These are phyloP conservation scores for Phialemonium atrogriseum DNA, from an alignment of 2,329 filamentous ascomycete species.

Conservation along the genomic window DNA sequence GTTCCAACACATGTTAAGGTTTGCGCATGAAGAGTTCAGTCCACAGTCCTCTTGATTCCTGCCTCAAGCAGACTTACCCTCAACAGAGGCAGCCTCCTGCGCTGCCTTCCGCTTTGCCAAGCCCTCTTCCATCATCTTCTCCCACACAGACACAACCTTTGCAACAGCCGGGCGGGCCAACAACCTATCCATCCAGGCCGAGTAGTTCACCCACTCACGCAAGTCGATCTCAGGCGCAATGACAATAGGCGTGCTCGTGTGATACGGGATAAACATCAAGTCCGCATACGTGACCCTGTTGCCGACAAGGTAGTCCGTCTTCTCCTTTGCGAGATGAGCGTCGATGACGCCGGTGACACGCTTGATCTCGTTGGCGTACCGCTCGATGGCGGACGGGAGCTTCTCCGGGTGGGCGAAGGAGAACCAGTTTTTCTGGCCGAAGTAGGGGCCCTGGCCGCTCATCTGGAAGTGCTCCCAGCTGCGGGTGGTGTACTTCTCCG, in stretches of 20 bases:
- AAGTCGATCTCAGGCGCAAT: neutral
- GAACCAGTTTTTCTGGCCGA: constrained; percentile 32
- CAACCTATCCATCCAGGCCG: too few relatives aligned
- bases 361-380: constrained; percentile 14
- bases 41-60: too few relatives aligned
- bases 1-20: too few relatives aligned
- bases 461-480: constrained; percentile 35
- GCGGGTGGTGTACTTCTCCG: constrained; percentile 11
- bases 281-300: constrained; percentile 14
- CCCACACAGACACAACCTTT: too few relatives aligned
- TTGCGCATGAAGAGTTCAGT: too few relatives aligned
- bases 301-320: constrained; percentile 11
- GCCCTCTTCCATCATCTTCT: too few relatives aligned
- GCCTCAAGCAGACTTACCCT: too few relatives aligned
- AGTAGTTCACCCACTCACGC: too few relatives aligned
- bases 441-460: constrained; percentile 35
- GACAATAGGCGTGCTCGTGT: neutral
- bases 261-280: constrained; percentile 10
- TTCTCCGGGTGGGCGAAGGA: constrained; percentile 16
- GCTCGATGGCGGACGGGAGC: constrained; percentile 10
- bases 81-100: too few relatives aligned
- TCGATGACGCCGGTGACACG: constrained; percentile 14
- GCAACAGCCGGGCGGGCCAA: too few relatives aligned
- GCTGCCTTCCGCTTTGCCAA: too few relatives aligned
- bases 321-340: constrained; percentile 7